Evolutionary conservation across 768 basidiomycete genomes (phyloP), one percentile per base, ranked within the genome.

Genomic region (Hebeloma cylindrosporum): DNA sequence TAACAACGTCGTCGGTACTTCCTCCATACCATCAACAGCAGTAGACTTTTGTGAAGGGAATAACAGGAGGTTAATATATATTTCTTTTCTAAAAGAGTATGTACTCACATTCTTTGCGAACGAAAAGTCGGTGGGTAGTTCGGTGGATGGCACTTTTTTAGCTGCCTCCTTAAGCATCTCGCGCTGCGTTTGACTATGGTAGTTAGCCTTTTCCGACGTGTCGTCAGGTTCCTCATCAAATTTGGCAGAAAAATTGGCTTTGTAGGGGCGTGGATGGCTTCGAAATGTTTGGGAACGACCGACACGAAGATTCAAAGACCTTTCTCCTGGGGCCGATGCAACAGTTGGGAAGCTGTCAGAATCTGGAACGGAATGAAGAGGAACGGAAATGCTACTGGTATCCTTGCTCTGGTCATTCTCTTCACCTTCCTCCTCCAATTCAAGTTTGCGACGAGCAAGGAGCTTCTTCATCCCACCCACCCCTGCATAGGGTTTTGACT

Each of bases 401-500:
- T 37, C 45, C n/a, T 41, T 27, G 13, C 48, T 52, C 50, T 57
- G 61, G 5, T 59, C 62, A 30, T 61, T 60, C 18, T 60, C 59
- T 8, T 46, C 41, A 25, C 58, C 66, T 18, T 66, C 75, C 46
- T 77, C 74, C 40, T 78, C 72, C 30, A 70, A 78, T 58, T 85
- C 84, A 50, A 70, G 65, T 57, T 75, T 77, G 37, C 82, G 70
- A 52, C 78, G 75, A 16, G 83, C 81, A 28, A 89, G 62, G 61
- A 87, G 66, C 57, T 83, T 89, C 70, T 84, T 88, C 75, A 88
- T 82, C 0, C 85, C 85, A 40, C 87, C 84, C 50, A 80, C 78
- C 5, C 87, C 88, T 1, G 85, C 82, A 54, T 90, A 90, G 3
- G 88, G 88, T 56, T 89, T 89, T 14, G 78, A 78, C 28, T 74